These are phyloP conservation scores for Silybum marianum DNA, from an alignment of 129 eudicot genomes.

Conservation along the genomic window DNA sequence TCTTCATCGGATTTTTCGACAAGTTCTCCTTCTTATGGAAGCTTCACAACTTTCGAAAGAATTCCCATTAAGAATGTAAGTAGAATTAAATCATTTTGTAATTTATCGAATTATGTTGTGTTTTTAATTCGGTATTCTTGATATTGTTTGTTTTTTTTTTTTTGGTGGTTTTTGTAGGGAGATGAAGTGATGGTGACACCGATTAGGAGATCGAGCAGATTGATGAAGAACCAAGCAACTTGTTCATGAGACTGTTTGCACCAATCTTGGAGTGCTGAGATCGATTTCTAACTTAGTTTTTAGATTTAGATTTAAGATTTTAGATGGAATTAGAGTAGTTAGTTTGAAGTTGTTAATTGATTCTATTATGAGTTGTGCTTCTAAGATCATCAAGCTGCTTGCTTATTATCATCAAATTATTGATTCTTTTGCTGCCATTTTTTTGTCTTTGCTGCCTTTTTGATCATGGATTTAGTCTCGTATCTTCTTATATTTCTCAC, in stretches of 20 bases:
- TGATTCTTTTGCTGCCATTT: too few relatives aligned
- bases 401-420: too few relatives aligned
- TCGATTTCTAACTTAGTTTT: slow-evolving; percentile 28
- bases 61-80: slow-evolving; percentile 70
- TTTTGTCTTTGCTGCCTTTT: too few relatives aligned
- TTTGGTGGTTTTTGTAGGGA: slow-evolving; percentile 49
- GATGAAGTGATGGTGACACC: slow-evolving; percentile 87
- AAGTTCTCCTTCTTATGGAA: slow-evolving; percentile 81
- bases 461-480: too few relatives aligned
- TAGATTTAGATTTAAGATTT: background rate
- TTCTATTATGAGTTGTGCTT: too few relatives aligned
- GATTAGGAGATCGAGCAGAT: slow-evolving; percentile 88
- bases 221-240: slow-evolving; percentile 53
- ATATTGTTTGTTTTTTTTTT: slow-evolving; percentile 4
- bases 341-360: too few relatives aligned
- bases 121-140: background rate
- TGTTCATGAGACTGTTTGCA: slow-evolving; percentile 51
- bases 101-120: background rate
- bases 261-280: slow-evolving; percentile 22
- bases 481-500: too few relatives aligned
- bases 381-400: too few relatives aligned
- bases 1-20: slow-evolving; percentile 65
- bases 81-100: background rate
- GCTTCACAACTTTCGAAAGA: slow-evolving; percentile 85
- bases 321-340: too few relatives aligned